Conservation (phyloP, 805 yeast genomes). For the Schizosaccharomyces octosporus region DNA sequence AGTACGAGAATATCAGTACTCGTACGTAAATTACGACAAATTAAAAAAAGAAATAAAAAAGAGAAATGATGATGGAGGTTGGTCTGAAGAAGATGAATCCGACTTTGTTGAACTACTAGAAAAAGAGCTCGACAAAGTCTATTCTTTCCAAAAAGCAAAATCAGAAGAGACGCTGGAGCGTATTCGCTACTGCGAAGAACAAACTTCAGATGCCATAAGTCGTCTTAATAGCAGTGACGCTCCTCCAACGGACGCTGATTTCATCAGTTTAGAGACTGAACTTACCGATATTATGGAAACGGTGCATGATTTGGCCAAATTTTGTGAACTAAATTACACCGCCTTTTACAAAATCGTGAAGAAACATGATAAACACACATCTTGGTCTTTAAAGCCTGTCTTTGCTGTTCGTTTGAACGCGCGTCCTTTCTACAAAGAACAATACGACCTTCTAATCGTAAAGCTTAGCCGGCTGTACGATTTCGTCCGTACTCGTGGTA, state of each 20-base stretch:
- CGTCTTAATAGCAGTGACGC: constrained; percentile 14
- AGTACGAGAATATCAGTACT: constrained; percentile 19
- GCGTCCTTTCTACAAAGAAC: constrained; percentile 87
- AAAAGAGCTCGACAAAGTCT: constrained; percentile 74
- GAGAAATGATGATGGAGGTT: constrained; percentile 22
- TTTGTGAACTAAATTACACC: constrained; percentile 76
- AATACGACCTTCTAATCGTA: constrained; percentile 71
- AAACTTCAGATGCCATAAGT: constrained; percentile 41
- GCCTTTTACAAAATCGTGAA: constrained; percentile 92
- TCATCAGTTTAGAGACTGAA: constrained; percentile 51
- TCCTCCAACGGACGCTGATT: constrained; percentile 39
- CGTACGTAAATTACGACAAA: constrained; percentile 81
- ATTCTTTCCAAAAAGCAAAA: constrained; percentile 71
- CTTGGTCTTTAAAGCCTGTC: constrained; percentile 61
- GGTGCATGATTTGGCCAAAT: constrained; percentile 89
- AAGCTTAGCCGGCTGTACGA: constrained; percentile 75
- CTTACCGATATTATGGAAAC: constrained; percentile 78
- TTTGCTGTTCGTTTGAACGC: constrained; percentile 81
- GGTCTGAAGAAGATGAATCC: constrained; percentile 68
- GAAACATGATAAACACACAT: constrained; percentile 82
- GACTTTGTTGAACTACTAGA: constrained; percentile 54
- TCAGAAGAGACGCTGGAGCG: constrained; percentile 66
- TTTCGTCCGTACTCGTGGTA: constrained; percentile 82
- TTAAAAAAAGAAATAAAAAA: constrained; percentile 40
- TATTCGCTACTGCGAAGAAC: constrained; percentile 54